Evolutionary conservation across 768 basidiomycete genomes (phyloP), one percentile per base, ranked within the genome.

Genomic region (Trametes elegans): DNA sequence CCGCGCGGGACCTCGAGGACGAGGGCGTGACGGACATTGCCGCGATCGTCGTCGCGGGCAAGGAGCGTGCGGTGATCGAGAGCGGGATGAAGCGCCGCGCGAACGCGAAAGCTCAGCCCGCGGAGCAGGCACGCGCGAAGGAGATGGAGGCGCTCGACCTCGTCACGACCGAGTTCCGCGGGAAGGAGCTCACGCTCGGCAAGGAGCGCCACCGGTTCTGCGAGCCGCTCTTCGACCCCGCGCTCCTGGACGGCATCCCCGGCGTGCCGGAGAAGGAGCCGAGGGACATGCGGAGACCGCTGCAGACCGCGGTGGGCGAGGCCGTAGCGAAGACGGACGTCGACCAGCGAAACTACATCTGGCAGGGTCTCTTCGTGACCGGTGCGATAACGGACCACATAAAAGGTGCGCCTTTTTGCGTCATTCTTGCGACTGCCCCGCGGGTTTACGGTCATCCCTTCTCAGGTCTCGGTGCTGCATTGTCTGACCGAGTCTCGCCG

Each of bases 1-100:
- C 60, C 23, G 61, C 61, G 51, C 60, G 58, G 28, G 74, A 63
- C 32, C 53, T 55, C 34, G 62, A 61, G 43, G 62, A 63, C 32
- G 93, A 93, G 58, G 93, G 90, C 3, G 75, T 92, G 23, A 90
- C 89, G 16, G 90, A 96, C 67, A 92, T 95, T 54, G 93, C 93
- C 6, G 91, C 94, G 7, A 84, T 90, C 41, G 76, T 96, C 39
- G 89, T 93, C 28, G 90, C 91, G 7, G 93, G 93, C n/a, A 90
- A 88, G 65, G 93, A 94, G 70, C 84, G 87, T 61, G 89, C 91
- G 0, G 82, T 94, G 29, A 93, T 95, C 57, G 91, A 93, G 69
- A 84, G 82, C 57, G 87, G 84, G 18, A 87, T 85, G 74, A 91
- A 88, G 73, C 88, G 87, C 66, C 86, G 85, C 60, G 79, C 81